Evolutionary conservation across 176 grass and related monocot genomes (phyloP), one percentile per base, ranked within the genome.

Genomic region (Dactylis glomerata): DNA sequence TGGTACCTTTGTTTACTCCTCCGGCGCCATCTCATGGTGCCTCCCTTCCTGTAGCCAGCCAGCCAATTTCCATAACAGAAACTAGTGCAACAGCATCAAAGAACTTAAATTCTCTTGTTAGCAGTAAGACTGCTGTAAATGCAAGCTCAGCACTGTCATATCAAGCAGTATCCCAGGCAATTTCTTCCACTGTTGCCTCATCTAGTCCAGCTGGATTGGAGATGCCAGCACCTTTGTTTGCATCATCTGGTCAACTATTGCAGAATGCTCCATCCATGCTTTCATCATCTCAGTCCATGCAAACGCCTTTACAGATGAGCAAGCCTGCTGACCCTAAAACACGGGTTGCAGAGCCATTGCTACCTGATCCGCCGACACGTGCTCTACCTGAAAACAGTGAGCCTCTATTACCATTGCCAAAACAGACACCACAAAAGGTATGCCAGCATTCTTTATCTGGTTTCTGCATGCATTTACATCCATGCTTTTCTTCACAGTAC

Each of bases 391-490:
- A 96, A 83, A 74, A 81, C 66, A 93, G 83, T 65, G 91, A 91
- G 42, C 91, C 94, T 32, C 94, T 93, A 88, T 72, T 97, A n/a
- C 94, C 94, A 81, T 86, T 92, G 57, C 94, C 94, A 5, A 89
- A 86, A 78, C 85, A 91, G 37, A 71, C 73, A 74, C 56, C 76
- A 66, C 94, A 92, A 49, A 90, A 81, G 91, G 92, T 93, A 83
- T 77, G 34, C 19, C 80, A 8, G 1, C 61, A 51, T 73, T 55
- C 30, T 75, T 10, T 50, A 63, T 10, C 32, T 80, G 37, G 45
- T 10, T 79, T 36, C 3, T 69, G 56, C 44, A 15, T 5, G 73
- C 38, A 9, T 70, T 61, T 41, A 0, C 37, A 23, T 72, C 32
- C 56, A 64, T 40, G 58, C 40, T 49, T 51, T 51, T 10, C 20